Evolutionary conservation across 179 eudicot genomes (phyloP).

Genomic region (Drosera spatulata): DNA sequence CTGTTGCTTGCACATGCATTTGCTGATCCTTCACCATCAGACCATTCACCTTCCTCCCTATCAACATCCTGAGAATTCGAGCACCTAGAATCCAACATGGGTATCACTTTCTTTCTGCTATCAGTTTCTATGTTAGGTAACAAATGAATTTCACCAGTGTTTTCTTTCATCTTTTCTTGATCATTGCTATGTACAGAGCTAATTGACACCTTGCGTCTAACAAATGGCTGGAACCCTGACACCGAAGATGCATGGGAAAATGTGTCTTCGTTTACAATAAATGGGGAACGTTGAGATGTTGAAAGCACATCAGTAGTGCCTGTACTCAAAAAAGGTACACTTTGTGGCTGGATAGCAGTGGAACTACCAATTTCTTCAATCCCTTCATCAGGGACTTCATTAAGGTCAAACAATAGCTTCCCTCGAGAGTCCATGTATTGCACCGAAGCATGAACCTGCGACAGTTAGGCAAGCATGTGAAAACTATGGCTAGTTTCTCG

Average conservation of each 20-base stretch:
- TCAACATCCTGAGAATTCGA: constrained; percentile 27
- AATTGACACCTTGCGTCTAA: constrained; percentile 38
- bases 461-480: neutral
- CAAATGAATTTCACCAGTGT: constrained; percentile 13
- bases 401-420: constrained; percentile 87
- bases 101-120: constrained; percentile 17
- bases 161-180: constrained; percentile 14
- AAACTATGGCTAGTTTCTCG: neutral
- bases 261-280: constrained; percentile 47
- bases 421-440: constrained; percentile 92
- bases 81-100: constrained; percentile 18
- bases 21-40: constrained; percentile 54
- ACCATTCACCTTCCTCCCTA: constrained; percentile 96
- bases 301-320: constrained; percentile 37
- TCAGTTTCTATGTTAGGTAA: constrained; percentile 18
- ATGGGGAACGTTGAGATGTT: constrained; percentile 35
- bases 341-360: constrained; percentile 57
- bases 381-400: constrained; percentile 73
- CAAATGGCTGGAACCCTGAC: constrained; percentile 94
- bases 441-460: constrained; percentile 48
- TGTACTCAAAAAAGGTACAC: constrained; percentile 52
- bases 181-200: constrained; percentile 27
- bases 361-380: constrained; percentile 50
- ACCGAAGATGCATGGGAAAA: constrained; percentile 86
- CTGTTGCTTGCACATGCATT: constrained; percentile 27